phyloP scores from a whole-genome alignment of 768 basidiomycete genomes.

The Boletus coccyginus region DNA sequence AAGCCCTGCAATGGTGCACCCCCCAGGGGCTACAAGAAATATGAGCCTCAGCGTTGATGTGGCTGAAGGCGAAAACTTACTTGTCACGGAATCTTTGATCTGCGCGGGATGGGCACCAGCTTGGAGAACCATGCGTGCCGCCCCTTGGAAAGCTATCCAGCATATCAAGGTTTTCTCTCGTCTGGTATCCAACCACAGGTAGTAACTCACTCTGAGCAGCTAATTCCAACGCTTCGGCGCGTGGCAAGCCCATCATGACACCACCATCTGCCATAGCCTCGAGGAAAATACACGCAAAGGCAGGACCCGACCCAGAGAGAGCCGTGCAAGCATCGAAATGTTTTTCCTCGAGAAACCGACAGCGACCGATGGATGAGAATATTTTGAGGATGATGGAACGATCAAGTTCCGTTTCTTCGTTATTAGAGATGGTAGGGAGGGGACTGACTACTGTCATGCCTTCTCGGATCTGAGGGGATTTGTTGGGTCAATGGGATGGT shows the following conservation, averaged over 20 bases:
- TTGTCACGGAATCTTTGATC: conserved; percentile 96
- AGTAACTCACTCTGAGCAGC: conserved; percentile 83
- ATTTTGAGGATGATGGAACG: conserved; percentile 81
- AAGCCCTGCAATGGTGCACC: conserved; percentile 97
- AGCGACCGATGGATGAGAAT: conserved; percentile 95
- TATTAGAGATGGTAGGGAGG: conserved; percentile 45
- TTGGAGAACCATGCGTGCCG: conserved; percentile 92
- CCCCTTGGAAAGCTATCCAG: conserved; percentile 82
- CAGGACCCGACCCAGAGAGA: conserved; percentile 92
- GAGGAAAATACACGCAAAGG: conserved; percentile 93
- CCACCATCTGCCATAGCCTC: conserved; percentile 99
- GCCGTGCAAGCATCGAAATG: conserved; percentile 99
- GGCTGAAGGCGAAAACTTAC: conserved; percentile 43
- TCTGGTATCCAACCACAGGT: not conserved
- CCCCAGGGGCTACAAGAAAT: conserved; percentile 78
- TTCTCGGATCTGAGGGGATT: conserved; percentile 77
- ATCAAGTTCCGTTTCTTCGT: conserved; percentile 52
- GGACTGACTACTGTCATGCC: conserved; percentile 96
- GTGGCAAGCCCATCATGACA: conserved; percentile 98
- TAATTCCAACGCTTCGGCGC: conserved; percentile 90
- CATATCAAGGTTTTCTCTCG: not conserved
- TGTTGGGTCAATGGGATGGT: not conserved
- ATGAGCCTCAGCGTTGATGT: not conserved
- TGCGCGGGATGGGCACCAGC: conserved; percentile 90
- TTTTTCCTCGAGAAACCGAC: conserved; percentile 95